A percentile compares a stretch with the other conserved stretches of the same genome.
phyloP scores from a whole-genome alignment of 495 filamentous ascomycete genomes.

The Saxophila tyrrhenica region DNA sequence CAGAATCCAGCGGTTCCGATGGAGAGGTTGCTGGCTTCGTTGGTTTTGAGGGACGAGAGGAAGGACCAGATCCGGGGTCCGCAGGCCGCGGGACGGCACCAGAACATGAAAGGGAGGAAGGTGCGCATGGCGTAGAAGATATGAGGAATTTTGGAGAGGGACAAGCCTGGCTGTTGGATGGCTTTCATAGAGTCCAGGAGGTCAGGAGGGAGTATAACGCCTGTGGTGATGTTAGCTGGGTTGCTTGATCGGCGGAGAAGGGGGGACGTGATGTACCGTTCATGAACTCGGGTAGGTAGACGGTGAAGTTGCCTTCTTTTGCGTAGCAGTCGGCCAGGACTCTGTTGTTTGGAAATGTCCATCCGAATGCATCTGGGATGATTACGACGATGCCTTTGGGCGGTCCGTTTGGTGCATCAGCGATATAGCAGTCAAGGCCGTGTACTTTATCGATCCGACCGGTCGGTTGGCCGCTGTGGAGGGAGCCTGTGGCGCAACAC shows the following conservation, averaged over 20 bases:
- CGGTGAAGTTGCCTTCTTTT: slow-evolving; percentile 15
- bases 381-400: slow-evolving; percentile 26
- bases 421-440: slow-evolving; percentile 25
- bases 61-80: slow-evolving; percentile 19
- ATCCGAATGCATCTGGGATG: slow-evolving; percentile 27
- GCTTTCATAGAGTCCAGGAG: slow-evolving; percentile 19
- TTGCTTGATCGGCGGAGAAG: too few species aligned
- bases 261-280: too few species aligned
- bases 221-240: slow-evolving; percentile 1
- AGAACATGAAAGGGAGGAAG: slow-evolving; percentile 17
- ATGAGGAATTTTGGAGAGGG: slow-evolving; percentile 19
- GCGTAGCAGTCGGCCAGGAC: slow-evolving; percentile 25
- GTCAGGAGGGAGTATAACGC: slow-evolving; percentile 9
- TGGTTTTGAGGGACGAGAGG: slow-evolving; percentile 17
- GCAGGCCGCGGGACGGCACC: slow-evolving; percentile 2
- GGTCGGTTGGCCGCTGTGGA: slow-evolving; percentile 22
- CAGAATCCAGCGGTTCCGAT: slow-evolving; percentile 28
- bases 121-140: slow-evolving; percentile 11
- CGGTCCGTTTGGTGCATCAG: slow-evolving; percentile 14
- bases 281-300: slow-evolving; percentile 21
- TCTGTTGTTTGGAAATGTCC: slow-evolving; percentile 22
- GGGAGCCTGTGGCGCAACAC: slow-evolving; percentile 24
- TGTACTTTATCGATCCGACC: slow-evolving; percentile 22
- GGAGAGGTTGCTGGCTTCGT: slow-evolving; percentile 19
- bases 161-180: slow-evolving; percentile 12